Percentiles rank a stretch among this genome's conserved stretches.
Conservation (phyloP, 306 rosid species). For the Prunus davidiana region DNA sequence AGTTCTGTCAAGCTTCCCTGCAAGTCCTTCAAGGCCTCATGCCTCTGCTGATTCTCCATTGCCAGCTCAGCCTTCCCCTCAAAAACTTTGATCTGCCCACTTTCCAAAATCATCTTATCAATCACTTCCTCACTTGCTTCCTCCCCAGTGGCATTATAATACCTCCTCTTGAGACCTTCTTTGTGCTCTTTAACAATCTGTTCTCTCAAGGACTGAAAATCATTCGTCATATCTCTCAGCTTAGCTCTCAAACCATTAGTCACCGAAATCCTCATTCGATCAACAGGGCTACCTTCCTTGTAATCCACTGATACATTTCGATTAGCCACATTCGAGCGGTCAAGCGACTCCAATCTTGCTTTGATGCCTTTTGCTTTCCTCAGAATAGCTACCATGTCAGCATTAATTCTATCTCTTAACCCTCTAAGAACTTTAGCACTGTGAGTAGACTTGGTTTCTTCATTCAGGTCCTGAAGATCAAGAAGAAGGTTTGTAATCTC, state of each 20-base stretch:
- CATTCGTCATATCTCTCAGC: slow-evolving; percentile 24
- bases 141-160: slow-evolving; percentile 19
- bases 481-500: slow-evolving; percentile 18
- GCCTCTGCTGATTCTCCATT: slow-evolving; percentile 21
- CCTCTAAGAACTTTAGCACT: slow-evolving; percentile 19
- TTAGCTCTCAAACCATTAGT: slow-evolving; percentile 25
- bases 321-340: slow-evolving; percentile 15
- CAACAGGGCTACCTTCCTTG: slow-evolving; percentile 27
- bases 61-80: slow-evolving; percentile 12
- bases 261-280: slow-evolving; percentile 25
- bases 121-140: slow-evolving; percentile 21
- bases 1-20: slow-evolving; percentile 22
- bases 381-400: slow-evolving; percentile 6
- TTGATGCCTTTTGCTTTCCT: slow-evolving; percentile 15
- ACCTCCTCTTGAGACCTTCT: slow-evolving; percentile 26
- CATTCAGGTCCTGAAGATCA: slow-evolving; percentile 23
- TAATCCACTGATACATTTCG: neutral
- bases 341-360: slow-evolving; percentile 9
- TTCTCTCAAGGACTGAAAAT: slow-evolving; percentile 20
- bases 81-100: slow-evolving; percentile 17
- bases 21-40: slow-evolving; percentile 14
- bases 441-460: slow-evolving; percentile 24
- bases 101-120: slow-evolving; percentile 1
- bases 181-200: slow-evolving; percentile 22
- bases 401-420: neutral